Percentiles rank a stretch among this genome's conserved stretches.
Conservation (phyloP, 441 rosid species). For the Biscutella laevigata region DNA sequence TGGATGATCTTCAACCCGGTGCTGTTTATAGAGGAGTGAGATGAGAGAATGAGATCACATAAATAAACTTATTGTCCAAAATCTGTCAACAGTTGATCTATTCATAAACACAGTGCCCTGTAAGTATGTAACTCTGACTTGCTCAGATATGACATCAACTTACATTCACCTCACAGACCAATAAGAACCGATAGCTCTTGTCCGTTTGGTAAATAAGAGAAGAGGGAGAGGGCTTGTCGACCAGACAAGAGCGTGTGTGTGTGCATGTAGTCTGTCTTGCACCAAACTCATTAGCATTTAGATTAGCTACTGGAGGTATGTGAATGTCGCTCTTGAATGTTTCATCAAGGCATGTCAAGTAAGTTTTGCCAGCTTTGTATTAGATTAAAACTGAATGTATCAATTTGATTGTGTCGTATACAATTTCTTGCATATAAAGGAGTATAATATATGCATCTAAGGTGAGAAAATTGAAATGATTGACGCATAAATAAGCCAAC, state of each 20-base stretch:
- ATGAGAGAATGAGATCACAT: constrained; percentile 24
- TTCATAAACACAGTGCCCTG: neutral
- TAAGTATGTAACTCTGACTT: constrained; percentile 7
- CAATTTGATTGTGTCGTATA: neutral
- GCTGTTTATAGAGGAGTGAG: constrained; percentile 62
- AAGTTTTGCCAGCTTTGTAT: neutral
- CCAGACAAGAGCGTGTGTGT: neutral
- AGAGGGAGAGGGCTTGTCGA: neutral
- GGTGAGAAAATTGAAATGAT: neutral
- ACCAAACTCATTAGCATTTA: neutral
- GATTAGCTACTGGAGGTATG: neutral
- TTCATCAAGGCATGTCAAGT: neutral
- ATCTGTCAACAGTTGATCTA: neutral
- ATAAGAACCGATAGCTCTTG: too few species aligned
- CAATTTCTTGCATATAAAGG: neutral
- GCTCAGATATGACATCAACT: neutral
- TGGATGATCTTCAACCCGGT: constrained; percentile 88
- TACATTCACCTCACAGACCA: neutral
- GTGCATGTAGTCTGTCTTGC: too few species aligned
- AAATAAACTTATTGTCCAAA: neutral
- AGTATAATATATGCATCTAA: neutral
- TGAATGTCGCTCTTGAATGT: neutral
- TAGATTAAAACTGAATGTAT: too few species aligned
- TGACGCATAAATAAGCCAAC: neutral
- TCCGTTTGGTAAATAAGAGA: too few species aligned